Conservation (phyloP, 2,329 filamentous ascomycete species). For the Xylariaceae sp. region DNA sequence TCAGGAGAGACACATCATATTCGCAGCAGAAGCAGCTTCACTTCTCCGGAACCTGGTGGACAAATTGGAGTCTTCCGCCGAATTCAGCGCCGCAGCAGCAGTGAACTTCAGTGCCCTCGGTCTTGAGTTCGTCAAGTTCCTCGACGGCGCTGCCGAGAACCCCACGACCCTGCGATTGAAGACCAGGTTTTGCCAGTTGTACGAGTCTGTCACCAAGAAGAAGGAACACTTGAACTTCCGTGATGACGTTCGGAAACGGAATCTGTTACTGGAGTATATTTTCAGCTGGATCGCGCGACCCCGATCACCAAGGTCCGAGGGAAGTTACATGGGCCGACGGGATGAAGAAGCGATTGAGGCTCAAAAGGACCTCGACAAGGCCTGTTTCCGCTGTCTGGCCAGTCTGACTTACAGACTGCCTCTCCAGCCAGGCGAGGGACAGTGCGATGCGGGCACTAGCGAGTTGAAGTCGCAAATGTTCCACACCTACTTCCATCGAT, state of each 20-base stretch:
- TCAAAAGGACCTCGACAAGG: slow-evolving; percentile 63
- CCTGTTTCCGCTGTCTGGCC: slow-evolving; percentile 59
- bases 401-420: slow-evolving; percentile 62
- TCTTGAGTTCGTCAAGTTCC: slow-evolving; percentile 61
- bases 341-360: slow-evolving; percentile 49
- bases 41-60: slow-evolving; percentile 60
- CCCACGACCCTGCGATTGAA: slow-evolving; percentile 56
- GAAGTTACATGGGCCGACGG: slow-evolving; percentile 39
- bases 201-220: slow-evolving; percentile 58
- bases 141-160: slow-evolving; percentile 54
- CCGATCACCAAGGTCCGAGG: slow-evolving; percentile 45
- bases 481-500: slow-evolving; percentile 65
- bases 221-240: slow-evolving; percentile 64
- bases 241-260: slow-evolving; percentile 63
- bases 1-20: slow-evolving; percentile 57
- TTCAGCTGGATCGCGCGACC: slow-evolving; percentile 64
- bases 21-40: slow-evolving; percentile 62
- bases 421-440: slow-evolving; percentile 59
- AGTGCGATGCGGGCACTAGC: slow-evolving; percentile 60
- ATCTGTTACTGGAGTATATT: slow-evolving; percentile 62
- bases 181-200: slow-evolving; percentile 64
- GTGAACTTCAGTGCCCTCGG: slow-evolving; percentile 60
- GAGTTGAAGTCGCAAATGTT: slow-evolving; percentile 68
- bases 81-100: slow-evolving; percentile 56
- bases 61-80: slow-evolving; percentile 56